Base-by-base conservation (phyloP, 1,139 yeast species). In the Suzukiozyma palmioleophila region DNA sequence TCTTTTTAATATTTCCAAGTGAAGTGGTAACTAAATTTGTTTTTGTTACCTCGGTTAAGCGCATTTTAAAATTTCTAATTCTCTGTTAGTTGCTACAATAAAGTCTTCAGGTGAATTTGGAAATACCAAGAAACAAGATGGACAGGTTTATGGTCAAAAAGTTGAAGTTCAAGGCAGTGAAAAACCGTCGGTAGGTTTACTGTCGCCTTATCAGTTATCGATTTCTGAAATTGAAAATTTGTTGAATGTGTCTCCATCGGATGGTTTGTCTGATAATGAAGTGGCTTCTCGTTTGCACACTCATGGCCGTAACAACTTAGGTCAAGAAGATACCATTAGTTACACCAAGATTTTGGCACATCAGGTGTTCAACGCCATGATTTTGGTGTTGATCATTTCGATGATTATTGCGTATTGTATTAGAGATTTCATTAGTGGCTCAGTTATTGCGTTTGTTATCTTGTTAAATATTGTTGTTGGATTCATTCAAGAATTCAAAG, bases 351-450 rank as follows among this genome's bases (percentile, higher is more conserved):
- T 88, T 51, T 37, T 45, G 50, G 67, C 67, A 22, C 68, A 64
- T 42, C 69, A 85, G 55, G 68, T 81, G 2, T 81, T 82, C 59
- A 85, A 85, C 54, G 94, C 94, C 36, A 84, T 85, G 94, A 81
- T 84, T 34, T 62, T 85, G 49, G 90, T 84, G 12, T 69, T 85
- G 49, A 62, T 84, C 37, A 81, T 84, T 39, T 81, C 92, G 24
- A 80, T 83, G 88, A 64, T 81, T 32, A 83, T 85, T 39, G 83
- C 92, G 2, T 72, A 84, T 37, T 90, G 86, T 12, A 82, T 85
- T 49, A 69, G 68, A 42, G 94, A 84, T 60, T 84, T 87, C 84
- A 85, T 84, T 43, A 81, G 89, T 3, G 94, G 90, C 39, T 94
- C 94, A 39, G 94, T 85, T 26, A 82, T 85, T 55, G 82, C 79